Evolutionary conservation across 306 rosid genomes (phyloP).

Genomic region (Vigna radiata): DNA sequence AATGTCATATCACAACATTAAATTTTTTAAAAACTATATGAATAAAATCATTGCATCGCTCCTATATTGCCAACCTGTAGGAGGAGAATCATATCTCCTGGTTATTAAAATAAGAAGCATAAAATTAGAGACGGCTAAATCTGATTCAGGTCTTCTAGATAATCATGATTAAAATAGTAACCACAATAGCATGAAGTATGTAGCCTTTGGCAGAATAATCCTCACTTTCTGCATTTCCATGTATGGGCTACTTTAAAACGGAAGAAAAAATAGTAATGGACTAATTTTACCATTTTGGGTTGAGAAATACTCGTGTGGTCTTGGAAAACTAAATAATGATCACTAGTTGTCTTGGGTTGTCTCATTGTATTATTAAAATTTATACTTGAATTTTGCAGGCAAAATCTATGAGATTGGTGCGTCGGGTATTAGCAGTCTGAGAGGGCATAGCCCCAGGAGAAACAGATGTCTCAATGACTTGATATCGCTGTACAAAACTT

Average conservation of each 20-base stretch:
- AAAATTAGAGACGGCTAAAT: neutral
- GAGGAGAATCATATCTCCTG: too few relatives aligned
- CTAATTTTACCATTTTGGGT: neutral
- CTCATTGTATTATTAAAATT: constrained; percentile 20
- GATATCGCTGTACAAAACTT: constrained; percentile 47
- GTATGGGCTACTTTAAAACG: neutral
- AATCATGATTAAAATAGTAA: neutral
- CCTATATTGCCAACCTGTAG: neutral
- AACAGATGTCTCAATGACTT: constrained; percentile 60
- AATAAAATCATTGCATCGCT: too few relatives aligned
- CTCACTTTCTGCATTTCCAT: neutral
- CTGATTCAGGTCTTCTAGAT: neutral
- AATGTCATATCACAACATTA: neutral
- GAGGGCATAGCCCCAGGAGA: constrained; percentile 51
- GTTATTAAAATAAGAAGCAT: too few relatives aligned
- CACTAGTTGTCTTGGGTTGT: neutral
- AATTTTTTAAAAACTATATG: neutral
- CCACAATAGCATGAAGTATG: neutral
- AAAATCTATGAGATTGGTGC: constrained; percentile 61
- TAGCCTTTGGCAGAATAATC: constrained; percentile 8
- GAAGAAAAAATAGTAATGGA: neutral
- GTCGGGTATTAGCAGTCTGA: constrained; percentile 53
- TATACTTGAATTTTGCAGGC: constrained; percentile 50
- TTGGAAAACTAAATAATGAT: constrained; percentile 8
- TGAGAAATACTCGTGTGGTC: neutral